Evolutionary conservation across 768 basidiomycete genomes (phyloP), one percentile per base, ranked within the genome.

Genomic region (Naganishia vaughanmartiniae): DNA sequence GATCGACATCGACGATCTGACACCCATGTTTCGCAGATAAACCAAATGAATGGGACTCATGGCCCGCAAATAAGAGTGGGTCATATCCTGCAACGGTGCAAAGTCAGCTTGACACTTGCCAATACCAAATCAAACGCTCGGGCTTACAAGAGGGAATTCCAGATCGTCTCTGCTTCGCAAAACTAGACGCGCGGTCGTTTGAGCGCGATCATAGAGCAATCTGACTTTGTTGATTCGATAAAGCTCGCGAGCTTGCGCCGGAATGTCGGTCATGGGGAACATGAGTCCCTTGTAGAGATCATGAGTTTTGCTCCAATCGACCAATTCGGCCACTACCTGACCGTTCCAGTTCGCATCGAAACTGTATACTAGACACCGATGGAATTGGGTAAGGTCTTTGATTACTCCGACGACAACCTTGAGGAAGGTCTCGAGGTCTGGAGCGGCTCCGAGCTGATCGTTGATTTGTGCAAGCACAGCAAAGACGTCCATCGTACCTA

Each of bases 1-100:
- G 55, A 92, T 85, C n/a, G 89, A 91, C 90, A 91, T 91, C 9
- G 89, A 90, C 1, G 90, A 89, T 46, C 89, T 85, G 0, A 92
- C 90, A 45, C 87, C 87, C 90, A 92, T 91, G 76, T 91, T 91
- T 34, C 84, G 86, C 46, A 90, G 83, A 81, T 90, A 89, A 88
- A 72, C n/a, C 30, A 71, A 73, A 60, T 92, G 90, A 57, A 93
- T 90, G 6, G 90, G 91, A 73, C 88, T 89, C 90, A 93, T 91
- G 0, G 90, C 90, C n/a, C 90, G 86, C 11, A 92, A 82, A 73
- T 89, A 90, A 68, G 87, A 89, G 79, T 92, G 89, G 0, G 90
- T 91, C 89, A 92, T 90, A 76, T 92, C 87, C 85, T 89, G 70
- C 0, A 56, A 4, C 26, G 24, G 34, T 26, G 12, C 5, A 3